A percentile compares a stretch with the other conserved stretches of the same genome.
These are phyloP conservation scores for Chimonanthus salicifolius DNA, from an alignment of 164 flowering plant genomes.

Conservation along the genomic window DNA sequence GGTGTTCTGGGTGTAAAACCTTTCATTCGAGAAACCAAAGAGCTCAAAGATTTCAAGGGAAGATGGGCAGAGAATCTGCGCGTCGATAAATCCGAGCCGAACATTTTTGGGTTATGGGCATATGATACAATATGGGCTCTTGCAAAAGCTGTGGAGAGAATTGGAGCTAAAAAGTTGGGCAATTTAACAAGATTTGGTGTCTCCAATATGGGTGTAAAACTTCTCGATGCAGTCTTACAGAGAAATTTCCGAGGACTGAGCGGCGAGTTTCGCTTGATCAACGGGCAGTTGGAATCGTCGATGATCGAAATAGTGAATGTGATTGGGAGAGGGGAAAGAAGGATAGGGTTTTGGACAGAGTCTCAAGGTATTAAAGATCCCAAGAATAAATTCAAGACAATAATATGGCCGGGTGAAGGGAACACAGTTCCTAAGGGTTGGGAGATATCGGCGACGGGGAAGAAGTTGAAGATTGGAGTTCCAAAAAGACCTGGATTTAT, in stretches of 20 bases:
- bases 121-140: conserved; percentile 40
- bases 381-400: conserved; percentile 1
- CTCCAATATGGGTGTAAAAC: conserved; percentile 25
- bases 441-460: conserved; percentile 25
- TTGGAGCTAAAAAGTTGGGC: conserved; percentile 1
- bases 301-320: conserved; percentile 35
- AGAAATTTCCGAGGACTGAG: conserved; percentile 27
- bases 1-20: conserved; percentile 25
- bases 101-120: conserved; percentile 38
- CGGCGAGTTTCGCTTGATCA: conserved; percentile 28
- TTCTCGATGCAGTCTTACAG: conserved; percentile 17
- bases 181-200: too few relatives aligned
- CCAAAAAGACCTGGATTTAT: conserved; percentile 25
- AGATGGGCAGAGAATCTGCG: conserved; percentile 14
- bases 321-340: conserved; percentile 15
- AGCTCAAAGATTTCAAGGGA: conserved; percentile 5
- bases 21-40: conserved; percentile 11
- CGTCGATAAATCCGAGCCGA: not conserved
- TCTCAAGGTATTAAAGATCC: not conserved
- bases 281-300: conserved; percentile 24
- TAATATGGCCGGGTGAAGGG: conserved; percentile 38
- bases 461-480: conserved; percentile 26
- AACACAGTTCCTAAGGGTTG: conserved; percentile 4
- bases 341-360: conserved; percentile 39
- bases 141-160: conserved; percentile 35